Evolutionary conservation across 129 eudicot species (phyloP).

Genomic region (Artemisia tridentata): DNA sequence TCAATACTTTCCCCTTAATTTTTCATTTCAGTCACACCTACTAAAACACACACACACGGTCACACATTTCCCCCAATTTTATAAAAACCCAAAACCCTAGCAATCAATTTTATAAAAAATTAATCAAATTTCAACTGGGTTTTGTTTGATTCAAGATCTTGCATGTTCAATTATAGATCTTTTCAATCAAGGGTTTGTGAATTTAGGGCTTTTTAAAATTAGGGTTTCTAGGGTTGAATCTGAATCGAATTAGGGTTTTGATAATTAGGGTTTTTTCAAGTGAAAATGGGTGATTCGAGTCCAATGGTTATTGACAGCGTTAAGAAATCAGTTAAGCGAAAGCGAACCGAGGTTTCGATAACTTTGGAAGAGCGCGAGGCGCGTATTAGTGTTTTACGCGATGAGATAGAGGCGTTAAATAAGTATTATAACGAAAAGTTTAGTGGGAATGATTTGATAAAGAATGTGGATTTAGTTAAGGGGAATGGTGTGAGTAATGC

Average conservation of each 20-base stretch:
- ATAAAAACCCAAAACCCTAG: too few relatives aligned
- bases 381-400: conserved; percentile 35
- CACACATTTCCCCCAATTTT: too few relatives aligned
- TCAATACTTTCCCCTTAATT: too few relatives aligned
- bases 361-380: conserved; percentile 44
- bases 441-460: conserved; percentile 6
- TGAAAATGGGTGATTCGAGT: conserved; percentile 43
- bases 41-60: too few relatives aligned
- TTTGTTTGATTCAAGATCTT: too few relatives aligned
- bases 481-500: conserved; percentile 22
- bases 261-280: conserved; percentile 15
- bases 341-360: conserved; percentile 41
- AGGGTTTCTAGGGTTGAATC: neutral
- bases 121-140: too few relatives aligned
- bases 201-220: too few relatives aligned
- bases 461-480: conserved; percentile 11
- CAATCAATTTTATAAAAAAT: too few relatives aligned
- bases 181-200: too few relatives aligned
- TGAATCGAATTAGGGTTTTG: conserved; percentile 20
- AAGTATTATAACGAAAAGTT: conserved; percentile 42
- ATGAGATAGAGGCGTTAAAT: conserved; percentile 50
- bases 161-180: too few relatives aligned
- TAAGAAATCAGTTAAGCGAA: conserved; percentile 55
- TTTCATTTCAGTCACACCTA: too few relatives aligned
- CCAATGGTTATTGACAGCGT: conserved; percentile 42